These are phyloP conservation scores for Petasospora fabianii DNA, from an alignment of 1,139 yeast species.

Conservation along the genomic window DNA sequence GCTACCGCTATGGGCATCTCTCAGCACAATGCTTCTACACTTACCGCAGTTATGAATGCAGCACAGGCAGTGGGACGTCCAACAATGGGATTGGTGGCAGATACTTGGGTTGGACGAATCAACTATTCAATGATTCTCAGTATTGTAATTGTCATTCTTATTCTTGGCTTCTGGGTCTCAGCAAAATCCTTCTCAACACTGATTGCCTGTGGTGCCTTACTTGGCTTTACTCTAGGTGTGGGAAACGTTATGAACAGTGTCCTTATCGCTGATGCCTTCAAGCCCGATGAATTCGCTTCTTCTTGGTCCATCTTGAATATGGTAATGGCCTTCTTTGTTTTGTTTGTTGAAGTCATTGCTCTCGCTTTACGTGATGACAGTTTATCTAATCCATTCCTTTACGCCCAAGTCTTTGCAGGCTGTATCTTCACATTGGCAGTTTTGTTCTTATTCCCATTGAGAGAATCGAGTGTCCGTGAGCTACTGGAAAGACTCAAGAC, in stretches of 20 bases:
- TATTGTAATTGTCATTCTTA: slow-evolving; percentile 26
- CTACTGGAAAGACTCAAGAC: slow-evolving; percentile 4
- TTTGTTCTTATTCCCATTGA: slow-evolving; percentile 31
- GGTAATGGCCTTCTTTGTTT: slow-evolving; percentile 40
- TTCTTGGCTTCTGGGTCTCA: slow-evolving; percentile 51
- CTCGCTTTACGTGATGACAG: slow-evolving; percentile 39
- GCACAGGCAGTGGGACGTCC: slow-evolving; percentile 71
- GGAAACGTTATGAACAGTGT: slow-evolving; percentile 45
- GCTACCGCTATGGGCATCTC: slow-evolving; percentile 58
- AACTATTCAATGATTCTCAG: slow-evolving; percentile 42
- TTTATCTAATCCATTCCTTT: slow-evolving; percentile 43
- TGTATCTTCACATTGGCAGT: slow-evolving; percentile 38
- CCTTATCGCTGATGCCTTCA: slow-evolving; percentile 52
- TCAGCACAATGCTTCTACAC: slow-evolving; percentile 50
- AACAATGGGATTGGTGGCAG: slow-evolving; percentile 53
- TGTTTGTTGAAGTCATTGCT: slow-evolving; percentile 52
- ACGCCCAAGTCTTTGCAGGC: slow-evolving; percentile 62
- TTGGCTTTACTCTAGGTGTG: slow-evolving; percentile 59
- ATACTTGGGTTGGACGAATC: slow-evolving; percentile 49
- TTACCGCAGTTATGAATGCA: slow-evolving; percentile 60
- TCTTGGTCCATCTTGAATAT: slow-evolving; percentile 60
- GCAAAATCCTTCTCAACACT: slow-evolving; percentile 49
- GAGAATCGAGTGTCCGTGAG: slow-evolving; percentile 31
- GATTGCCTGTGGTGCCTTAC: slow-evolving; percentile 48
- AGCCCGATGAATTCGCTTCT: slow-evolving; percentile 46